Percentiles rank a stretch among this genome's conserved stretches.
phyloP scores from a whole-genome alignment of 192 early-diverging fungal genomes.

The Backusella macrospora region DNA sequence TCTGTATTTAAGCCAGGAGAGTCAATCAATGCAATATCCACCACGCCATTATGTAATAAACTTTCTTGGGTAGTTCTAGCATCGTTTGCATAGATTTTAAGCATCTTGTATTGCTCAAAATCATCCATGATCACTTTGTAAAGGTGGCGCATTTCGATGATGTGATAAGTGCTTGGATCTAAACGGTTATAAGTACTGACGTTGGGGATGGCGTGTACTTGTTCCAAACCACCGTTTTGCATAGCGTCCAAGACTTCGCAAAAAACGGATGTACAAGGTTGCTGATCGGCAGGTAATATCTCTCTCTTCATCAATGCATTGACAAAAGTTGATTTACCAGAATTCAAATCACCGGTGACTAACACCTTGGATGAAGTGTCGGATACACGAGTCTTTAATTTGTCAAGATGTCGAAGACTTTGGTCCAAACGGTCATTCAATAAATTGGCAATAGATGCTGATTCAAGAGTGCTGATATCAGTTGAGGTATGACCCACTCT shows the following conservation, averaged over 20 bases:
- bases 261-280: constrained; percentile 96
- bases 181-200: constrained; percentile 66
- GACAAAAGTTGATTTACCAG: constrained; percentile 97
- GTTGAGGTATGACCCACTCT: constrained; percentile 66
- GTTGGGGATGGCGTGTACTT: constrained; percentile 87
- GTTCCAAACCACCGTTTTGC: constrained; percentile 85
- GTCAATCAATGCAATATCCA: constrained; percentile 97
- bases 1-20: constrained; percentile 99
- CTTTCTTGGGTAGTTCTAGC: constrained; percentile 37
- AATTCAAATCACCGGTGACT: constrained; percentile 97
- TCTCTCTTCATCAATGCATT: constrained; percentile 91
- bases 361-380: constrained; percentile 94
- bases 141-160: constrained; percentile 73
- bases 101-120: constrained; percentile 80
- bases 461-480: constrained; percentile 65
- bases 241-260: constrained; percentile 93
- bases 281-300: constrained; percentile 94
- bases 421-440: constrained; percentile 71
- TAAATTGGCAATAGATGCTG: constrained; percentile 70
- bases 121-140: constrained; percentile 85
- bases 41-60: constrained; percentile 47
- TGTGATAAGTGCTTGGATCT: constrained; percentile 72
- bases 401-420: constrained; percentile 77
- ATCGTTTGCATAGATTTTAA: constrained; percentile 93
- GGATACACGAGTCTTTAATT: constrained; percentile 79